phyloP scores from a whole-genome alignment of 2,329 filamentous ascomycete species.

The Tolypocladium cylindrosporum region DNA sequence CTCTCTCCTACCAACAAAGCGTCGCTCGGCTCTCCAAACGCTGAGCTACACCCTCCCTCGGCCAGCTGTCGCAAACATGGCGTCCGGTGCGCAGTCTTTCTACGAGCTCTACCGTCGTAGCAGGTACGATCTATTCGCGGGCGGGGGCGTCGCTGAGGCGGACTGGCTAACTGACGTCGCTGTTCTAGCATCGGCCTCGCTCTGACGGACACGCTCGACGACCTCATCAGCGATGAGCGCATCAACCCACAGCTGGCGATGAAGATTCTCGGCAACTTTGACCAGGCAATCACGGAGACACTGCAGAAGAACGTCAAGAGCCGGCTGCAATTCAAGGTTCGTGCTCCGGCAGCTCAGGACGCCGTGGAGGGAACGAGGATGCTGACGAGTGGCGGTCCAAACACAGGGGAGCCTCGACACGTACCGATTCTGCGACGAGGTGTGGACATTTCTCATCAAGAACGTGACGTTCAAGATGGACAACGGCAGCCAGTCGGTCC shows the following conservation, averaged over 20 bases:
- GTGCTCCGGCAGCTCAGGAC: neutral
- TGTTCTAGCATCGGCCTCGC: conserved; percentile 72
- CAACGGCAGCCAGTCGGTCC: conserved; percentile 58
- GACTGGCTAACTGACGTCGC: conserved; percentile 1
- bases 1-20: conserved; percentile 1
- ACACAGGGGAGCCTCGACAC: conserved; percentile 86
- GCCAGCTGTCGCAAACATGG: conserved; percentile 23
- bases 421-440: conserved; percentile 98
- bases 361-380: neutral
- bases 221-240: conserved; percentile 84
- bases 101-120: conserved; percentile 98
- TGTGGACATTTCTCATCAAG: conserved; percentile 99
- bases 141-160: neutral
- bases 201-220: conserved; percentile 93
- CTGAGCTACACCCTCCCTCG: neutral
- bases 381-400: neutral
- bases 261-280: conserved; percentile 95
- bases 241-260: conserved; percentile 98
- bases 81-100: conserved; percentile 46
- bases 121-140: conserved; percentile 54
- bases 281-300: conserved; percentile 84
- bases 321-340: conserved; percentile 88
- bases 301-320: conserved; percentile 88
- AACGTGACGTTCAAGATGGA: conserved; percentile 99
- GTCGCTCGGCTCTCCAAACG: neutral